Percentiles rank a stretch among this genome's conserved stretches.
These are phyloP conservation scores for Moesziomyces sp. DNA, from an alignment of 1,284 basidiomycete genomes.

Conservation along the genomic window DNA sequence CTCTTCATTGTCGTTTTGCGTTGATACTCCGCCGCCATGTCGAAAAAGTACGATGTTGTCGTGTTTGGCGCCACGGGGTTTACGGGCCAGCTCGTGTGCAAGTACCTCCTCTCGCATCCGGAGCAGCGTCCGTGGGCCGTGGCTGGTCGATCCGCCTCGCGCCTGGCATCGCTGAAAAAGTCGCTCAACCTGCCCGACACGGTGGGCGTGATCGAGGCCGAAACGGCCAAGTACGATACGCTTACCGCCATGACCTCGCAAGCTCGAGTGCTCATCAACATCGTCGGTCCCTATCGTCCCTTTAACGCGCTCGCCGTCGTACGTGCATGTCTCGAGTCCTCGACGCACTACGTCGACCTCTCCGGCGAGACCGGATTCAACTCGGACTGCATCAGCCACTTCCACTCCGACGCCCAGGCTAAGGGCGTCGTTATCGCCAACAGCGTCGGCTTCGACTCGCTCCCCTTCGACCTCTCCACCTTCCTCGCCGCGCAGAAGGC, in stretches of 20 bases:
- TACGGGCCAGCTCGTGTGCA: conserved; percentile 54
- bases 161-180: conserved; percentile 37
- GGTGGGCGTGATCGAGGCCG: conserved; percentile 51
- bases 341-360: conserved; percentile 77
- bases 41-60: conserved; percentile 47
- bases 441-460: conserved; percentile 78
- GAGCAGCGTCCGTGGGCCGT: conserved; percentile 50
- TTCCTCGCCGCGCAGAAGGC: conserved; percentile 73
- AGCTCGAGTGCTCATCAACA: conserved; percentile 51
- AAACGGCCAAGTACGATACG: conserved; percentile 34
- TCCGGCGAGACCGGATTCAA: conserved; percentile 71
- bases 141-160: conserved; percentile 53
- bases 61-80: conserved; percentile 64
- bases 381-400: conserved; percentile 72
- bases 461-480: conserved; percentile 73
- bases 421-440: conserved; percentile 78
- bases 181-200: conserved; percentile 29
- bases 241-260: conserved; percentile 40
- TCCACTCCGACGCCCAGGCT: conserved; percentile 76
- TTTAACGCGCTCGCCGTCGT: conserved; percentile 60
- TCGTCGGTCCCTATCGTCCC: conserved; percentile 55
- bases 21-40: conserved; percentile 20
- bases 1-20: too few relatives aligned
- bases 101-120: conserved; percentile 52
- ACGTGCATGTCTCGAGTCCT: conserved; percentile 72